phyloP scores from a whole-genome alignment of 176 grass and related monocot species.

The Sorghum bicolor region DNA sequence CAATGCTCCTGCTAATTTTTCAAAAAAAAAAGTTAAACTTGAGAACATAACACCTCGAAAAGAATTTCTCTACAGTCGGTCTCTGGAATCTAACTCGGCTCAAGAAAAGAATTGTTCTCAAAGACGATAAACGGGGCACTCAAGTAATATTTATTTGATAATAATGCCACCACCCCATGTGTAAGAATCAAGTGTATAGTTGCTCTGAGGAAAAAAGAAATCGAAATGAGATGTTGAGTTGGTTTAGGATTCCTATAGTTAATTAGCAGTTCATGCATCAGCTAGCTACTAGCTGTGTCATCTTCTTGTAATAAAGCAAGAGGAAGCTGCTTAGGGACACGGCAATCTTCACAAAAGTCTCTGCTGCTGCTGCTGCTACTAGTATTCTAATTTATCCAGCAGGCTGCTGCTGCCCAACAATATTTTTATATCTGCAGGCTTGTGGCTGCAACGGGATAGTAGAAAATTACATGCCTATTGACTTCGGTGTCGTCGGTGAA shows the following conservation, averaged over 20 bases:
- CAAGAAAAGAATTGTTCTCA: constrained; percentile 7
- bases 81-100: background rate
- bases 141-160: background rate
- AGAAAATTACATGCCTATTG: constrained; percentile 1
- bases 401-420: background rate
- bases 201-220: background rate
- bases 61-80: background rate
- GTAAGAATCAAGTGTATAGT: background rate
- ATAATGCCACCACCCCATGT: background rate
- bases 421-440: constrained; percentile 2
- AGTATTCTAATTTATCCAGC: background rate
- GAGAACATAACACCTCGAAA: background rate
- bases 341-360: background rate
- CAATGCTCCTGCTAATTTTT: too few species aligned
- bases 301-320: background rate
- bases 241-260: background rate
- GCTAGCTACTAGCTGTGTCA: background rate
- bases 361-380: background rate
- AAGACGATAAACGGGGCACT: background rate
- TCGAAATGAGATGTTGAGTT: constrained; percentile 13
- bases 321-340: background rate
- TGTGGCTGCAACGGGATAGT: constrained; percentile 12
- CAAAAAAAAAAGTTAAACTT: too few species aligned
- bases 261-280: background rate
- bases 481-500: background rate